Evolutionary conservation across 1,284 basidiomycete species (phyloP), one percentile per base, ranked within the genome.

Genomic region (Pterulicium gracile): DNA sequence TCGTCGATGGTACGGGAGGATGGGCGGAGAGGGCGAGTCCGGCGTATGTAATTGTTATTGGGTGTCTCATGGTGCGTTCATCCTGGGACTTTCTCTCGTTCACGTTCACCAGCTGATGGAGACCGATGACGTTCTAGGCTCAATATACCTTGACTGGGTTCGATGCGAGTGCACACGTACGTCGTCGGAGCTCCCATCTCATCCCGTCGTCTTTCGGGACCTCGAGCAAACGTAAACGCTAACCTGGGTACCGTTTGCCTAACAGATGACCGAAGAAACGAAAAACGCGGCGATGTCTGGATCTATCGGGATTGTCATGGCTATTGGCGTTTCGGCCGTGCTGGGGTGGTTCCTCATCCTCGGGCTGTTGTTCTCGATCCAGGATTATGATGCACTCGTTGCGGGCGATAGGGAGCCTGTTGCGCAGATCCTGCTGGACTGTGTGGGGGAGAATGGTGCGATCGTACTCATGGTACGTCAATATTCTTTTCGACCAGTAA

Each of bases 231-330:
- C n/a, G n/a, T n/a, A n/a, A n/a, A n/a, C n/a, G n/a, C n/a, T n/a
- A n/a, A n/a, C n/a, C n/a, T n/a, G n/a, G n/a, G n/a, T n/a, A n/a
- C n/a, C n/a, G n/a, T n/a, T n/a, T n/a, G n/a, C 41, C 42, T 46
- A 20, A 7, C 55, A 84, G 77, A 81, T 87, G 81, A 80, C 81
- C 0, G 85, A 88, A 61, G 84, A 88, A 60, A 88, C 85, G 0
- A 73, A 66, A 43, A 82, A 87, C 56, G 82, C 84, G 13, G 78
- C 80, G 4, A 74, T 78, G 72, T 69, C 79, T 10, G 81, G 79
- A 0, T 69, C 75, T 20, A 69, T 79, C 18, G 79, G 80, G 1
- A 83, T 84, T 48, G 57, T 83, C 39, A 81, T 75, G 70, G 72
- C 80, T n/a, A 81, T 87, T 49, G 78, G 77, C n/a, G 78, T 82